Evolutionary conservation across 352 stramenopile genomes (phyloP).

Genomic region (Globisporangium mamillatum): DNA sequence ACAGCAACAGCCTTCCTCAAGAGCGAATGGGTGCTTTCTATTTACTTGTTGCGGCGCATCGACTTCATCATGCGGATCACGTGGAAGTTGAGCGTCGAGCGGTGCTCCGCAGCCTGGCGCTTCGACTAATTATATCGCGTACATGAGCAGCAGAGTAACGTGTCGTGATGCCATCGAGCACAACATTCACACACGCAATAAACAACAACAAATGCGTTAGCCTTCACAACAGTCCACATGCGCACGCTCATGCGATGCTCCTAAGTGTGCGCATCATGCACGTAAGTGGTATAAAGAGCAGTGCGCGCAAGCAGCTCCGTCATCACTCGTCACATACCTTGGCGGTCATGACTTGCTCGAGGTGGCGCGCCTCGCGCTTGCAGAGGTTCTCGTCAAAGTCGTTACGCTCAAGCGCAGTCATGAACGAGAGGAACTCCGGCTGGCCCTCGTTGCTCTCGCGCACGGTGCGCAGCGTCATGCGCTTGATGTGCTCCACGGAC

Average conservation of each 20-base stretch:
- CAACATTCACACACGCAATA: constrained; percentile 8
- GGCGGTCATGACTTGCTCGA: constrained; percentile 72
- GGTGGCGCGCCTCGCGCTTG: constrained; percentile 77
- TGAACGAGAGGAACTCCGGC: constrained; percentile 80
- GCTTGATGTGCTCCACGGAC: constrained; percentile 88
- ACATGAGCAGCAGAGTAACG: not conserved
- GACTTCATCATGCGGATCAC: constrained; percentile 88
- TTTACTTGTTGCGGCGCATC: constrained; percentile 36
- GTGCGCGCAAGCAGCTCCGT: not conserved
- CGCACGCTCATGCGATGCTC: not conserved
- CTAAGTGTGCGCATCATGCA: not conserved
- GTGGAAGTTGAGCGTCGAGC: constrained; percentile 86
- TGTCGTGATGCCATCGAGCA: constrained; percentile 1
- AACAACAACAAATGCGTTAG: not conserved
- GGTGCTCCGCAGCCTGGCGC: constrained; percentile 63
- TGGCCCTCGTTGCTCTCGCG: constrained; percentile 77
- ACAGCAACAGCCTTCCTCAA: not conserved
- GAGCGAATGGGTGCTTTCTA: constrained; percentile 1
- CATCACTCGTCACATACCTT: constrained; percentile 34
- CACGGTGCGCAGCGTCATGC: constrained; percentile 87
- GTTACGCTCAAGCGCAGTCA: constrained; percentile 74
- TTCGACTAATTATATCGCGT: constrained; percentile 29
- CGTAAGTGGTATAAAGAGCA: not conserved
- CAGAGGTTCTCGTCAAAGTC: constrained; percentile 85
- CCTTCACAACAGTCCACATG: not conserved